Evolutionary conservation across 2,329 filamentous ascomycete genomes (phyloP).

Genomic region (Alternaria sp.): DNA sequence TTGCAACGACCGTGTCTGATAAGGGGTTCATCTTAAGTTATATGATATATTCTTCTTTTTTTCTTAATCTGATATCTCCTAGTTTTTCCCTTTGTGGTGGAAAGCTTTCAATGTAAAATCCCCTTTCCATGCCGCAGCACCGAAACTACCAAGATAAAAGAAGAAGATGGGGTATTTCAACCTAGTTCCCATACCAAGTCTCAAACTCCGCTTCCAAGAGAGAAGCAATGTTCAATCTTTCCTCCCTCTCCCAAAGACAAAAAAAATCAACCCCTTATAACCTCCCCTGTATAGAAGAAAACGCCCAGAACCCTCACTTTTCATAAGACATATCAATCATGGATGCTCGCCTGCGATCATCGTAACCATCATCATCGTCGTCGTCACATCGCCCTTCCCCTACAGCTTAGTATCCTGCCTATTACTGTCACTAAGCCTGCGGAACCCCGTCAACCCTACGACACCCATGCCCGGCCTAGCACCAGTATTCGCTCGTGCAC

Average conservation of each 20-base stretch:
- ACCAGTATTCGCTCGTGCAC: slow-evolving; percentile 33
- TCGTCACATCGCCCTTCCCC: not conserved
- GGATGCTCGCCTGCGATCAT: slow-evolving; percentile 12
- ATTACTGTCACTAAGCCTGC: slow-evolving; percentile 47
- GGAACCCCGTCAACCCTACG: slow-evolving; percentile 28
- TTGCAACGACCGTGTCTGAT: not conserved
- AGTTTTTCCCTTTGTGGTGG: too few relatives aligned
- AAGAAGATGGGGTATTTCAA: slow-evolving; percentile 12
- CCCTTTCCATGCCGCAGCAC: not conserved
- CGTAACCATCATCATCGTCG: not conserved
- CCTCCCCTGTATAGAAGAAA: not conserved
- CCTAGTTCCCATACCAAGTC: not conserved
- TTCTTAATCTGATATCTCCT: too few relatives aligned
- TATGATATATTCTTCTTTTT: not conserved
- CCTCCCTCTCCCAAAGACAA: too few relatives aligned
- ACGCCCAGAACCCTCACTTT: slow-evolving; percentile 22
- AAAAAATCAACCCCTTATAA: not conserved
- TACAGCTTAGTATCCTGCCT: slow-evolving; percentile 50
- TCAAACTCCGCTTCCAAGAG: not conserved
- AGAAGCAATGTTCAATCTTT: not conserved
- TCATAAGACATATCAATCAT: slow-evolving; percentile 25
- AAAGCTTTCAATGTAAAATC: not conserved
- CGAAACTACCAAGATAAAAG: not conserved
- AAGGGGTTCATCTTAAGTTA: too few relatives aligned
- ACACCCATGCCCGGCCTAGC: slow-evolving; percentile 35